Base-by-base conservation (phyloP, 495 filamentous ascomycete species). In the Cenococcum geophilum region DNA sequence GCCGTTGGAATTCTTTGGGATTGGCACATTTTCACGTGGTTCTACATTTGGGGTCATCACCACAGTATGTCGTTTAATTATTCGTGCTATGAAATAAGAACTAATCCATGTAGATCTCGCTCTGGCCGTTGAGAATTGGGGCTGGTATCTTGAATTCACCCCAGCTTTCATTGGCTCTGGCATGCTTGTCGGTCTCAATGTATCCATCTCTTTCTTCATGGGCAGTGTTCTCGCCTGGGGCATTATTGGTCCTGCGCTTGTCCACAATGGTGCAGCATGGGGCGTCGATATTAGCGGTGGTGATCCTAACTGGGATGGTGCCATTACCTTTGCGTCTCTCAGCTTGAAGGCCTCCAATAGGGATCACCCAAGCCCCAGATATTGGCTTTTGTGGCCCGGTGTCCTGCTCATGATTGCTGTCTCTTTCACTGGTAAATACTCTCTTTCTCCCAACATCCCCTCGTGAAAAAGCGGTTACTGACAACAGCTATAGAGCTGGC, bases 301-400 rank as follows among this genome's bases (percentile, higher is more conserved):
- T 40, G 77, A 80, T 50, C 77, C 78, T n/a, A 68, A 77, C 55
- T 86, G 80, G 78, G 71, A 73, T n/a, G 70, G 71, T 21, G 71
- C 74, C 25, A 78, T 80, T 61, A 73, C 43, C 20, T 86, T 82
- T 69, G 65, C 71, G 27, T 83, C 79, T 11, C 76, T 86, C 52
- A 70, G 55, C 35, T 66, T 76, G 59, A 70, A 78, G 8, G 75
- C 76, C 59, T 72, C 76, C 42, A 72, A 61, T 56, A 71, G 74
- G 57, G 61, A 78, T 54, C 71, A 71, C 3, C 84, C 84, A 1
- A 80, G 76, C 5, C 84, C 84, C 16, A 75, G 84, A 6, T 87
- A 85, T 66, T 87, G 84, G 84, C 73, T 87, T 0, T 73, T 87
- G 5, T 87, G 84, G 84, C 84, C 84, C 23, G 76, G 84, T 62